Base-by-base conservation (phyloP, 306 rosid species). In the Lathyrus tuberosus region DNA sequence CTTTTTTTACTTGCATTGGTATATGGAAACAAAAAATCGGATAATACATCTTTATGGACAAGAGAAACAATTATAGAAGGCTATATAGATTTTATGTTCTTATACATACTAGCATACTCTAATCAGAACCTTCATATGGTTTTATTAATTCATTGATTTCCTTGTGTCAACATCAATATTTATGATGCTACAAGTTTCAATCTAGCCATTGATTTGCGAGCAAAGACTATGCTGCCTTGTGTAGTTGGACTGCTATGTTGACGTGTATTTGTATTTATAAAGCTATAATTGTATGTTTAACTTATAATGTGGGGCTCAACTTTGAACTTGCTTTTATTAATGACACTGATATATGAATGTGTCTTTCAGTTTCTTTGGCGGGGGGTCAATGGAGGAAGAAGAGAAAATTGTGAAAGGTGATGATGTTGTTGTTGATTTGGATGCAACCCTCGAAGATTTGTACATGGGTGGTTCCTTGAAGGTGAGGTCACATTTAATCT, bases 391-490 rank as follows among this genome's bases (percentile, higher is more conserved):
- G 78, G 97, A 91, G 73, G 99, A 91, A 67, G 98, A 94, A 74
- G 99, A 94, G 70, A 87, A 49, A 86, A 69, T 91, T 20, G 78
- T 75, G 5, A 94, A 91, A 85, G 99, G 99, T 8, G 97, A 94
- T 51, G 97, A 94, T 9, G 96, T 91, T 26, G 35, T 89, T 71
- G 79, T 94, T 7, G 97, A 94, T 33, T 76, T 94, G 85, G 99
- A 91, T 38, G 97, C 97, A 11, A 51, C 88, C 30, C 80, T 94
- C 24, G 99, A 91, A 77, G 99, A 94, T 84, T 81, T 94, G 65
- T 94, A 94, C 76, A 86, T 91, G 95, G 99, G 99, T 24, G 99
- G 97, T 71, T 84, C 99, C 46, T 84, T 94, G 78, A 86, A 91
- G 90, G 99, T 90, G 78, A 82, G 71, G 47, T 49, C 67, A 18